Base-by-base conservation (phyloP, 2,329 filamentous ascomycete genomes). In the Pseudogymnoascus destructans region DNA sequence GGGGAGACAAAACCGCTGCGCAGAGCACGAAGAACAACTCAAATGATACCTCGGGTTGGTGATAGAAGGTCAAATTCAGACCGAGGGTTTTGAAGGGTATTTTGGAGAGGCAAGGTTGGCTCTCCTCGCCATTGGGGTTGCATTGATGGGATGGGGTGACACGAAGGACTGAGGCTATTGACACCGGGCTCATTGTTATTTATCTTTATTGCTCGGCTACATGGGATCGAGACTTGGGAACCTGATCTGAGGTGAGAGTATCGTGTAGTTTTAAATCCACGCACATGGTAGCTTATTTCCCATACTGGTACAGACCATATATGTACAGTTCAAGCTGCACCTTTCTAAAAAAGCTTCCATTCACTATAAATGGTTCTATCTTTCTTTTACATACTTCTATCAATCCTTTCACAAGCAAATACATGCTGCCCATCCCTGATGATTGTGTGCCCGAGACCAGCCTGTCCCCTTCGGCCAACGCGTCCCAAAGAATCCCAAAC, bases 341-440 rank as follows among this genome's bases (percentile, higher is more conserved):
- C n/a, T 13, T 13, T 21, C 36, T 19, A 40, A 40, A 40, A 40
- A 40, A 10, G 27, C 9, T 19, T 30, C 21, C 13, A 52, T 27
- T 27, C n/a, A 52, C 42, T 52, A 32, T 52, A 27, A 19, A 52
- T 13, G 25, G 23, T 8, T 52, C 46, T 52, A 52, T 52, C 46
- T 32, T 52, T 52, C 46, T 52, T 52, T 52, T 52, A 52, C 46
- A 52, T 52, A 52, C 46, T 19, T 52, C 46, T 52, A 52, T 52
- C 46, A 52, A 13, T 52, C 46, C 25, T 19, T 17, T 19, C 25
- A 11, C 10, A 6, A 27, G 10, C 13, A 42, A 42, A 23, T 7
- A 42, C 35, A 10, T 40, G 36, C 8, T 40, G 15, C 25, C 11
- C 19, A 30, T 19, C 25, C 15, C 46, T 32, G n/a, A 17, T 5